Evolutionary conservation across 2,329 filamentous ascomycete species (phyloP).

Genomic region (Calonectria fujianensis): DNA sequence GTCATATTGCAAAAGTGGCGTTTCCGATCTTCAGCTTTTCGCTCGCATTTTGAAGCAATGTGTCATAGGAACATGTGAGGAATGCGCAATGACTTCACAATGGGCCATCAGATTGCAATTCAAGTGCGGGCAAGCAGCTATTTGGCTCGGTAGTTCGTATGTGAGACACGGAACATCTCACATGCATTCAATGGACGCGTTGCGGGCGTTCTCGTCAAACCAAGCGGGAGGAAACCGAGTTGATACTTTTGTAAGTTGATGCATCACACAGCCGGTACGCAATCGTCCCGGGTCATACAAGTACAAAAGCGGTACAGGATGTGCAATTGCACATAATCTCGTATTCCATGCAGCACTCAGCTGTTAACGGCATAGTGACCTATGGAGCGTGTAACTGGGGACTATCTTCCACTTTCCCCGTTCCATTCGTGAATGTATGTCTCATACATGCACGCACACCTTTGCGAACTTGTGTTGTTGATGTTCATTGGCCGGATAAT

Average conservation of each 20-base stretch:
- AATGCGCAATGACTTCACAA: conserved; percentile 8
- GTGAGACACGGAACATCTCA: not conserved
- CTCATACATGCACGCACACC: conserved; percentile 4
- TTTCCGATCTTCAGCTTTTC: too few relatives aligned
- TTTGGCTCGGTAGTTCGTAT: not conserved
- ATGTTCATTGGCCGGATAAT: not conserved
- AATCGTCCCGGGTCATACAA: not conserved
- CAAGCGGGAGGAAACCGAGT: too few relatives aligned
- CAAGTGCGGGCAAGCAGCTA: conserved; percentile 9
- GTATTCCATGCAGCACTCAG: not conserved
- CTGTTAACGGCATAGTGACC: not conserved
- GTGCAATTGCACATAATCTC: conserved; percentile 3
- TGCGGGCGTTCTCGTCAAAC: not conserved
- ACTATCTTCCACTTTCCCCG: not conserved
- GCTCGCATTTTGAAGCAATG: not conserved
- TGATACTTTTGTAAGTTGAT: conserved; percentile 14
- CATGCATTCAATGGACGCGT: not conserved
- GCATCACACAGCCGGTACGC: not conserved
- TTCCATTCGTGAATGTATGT: conserved; percentile 5
- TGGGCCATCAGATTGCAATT: not conserved
- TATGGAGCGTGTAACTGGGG: not conserved
- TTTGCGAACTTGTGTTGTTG: conserved; percentile 5
- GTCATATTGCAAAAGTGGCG: not conserved
- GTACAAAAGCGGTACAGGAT: not conserved
- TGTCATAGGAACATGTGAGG: not conserved